phyloP scores from a whole-genome alignment of 176 grass and related monocot genomes.

The Phyllostachys edulis region DNA sequence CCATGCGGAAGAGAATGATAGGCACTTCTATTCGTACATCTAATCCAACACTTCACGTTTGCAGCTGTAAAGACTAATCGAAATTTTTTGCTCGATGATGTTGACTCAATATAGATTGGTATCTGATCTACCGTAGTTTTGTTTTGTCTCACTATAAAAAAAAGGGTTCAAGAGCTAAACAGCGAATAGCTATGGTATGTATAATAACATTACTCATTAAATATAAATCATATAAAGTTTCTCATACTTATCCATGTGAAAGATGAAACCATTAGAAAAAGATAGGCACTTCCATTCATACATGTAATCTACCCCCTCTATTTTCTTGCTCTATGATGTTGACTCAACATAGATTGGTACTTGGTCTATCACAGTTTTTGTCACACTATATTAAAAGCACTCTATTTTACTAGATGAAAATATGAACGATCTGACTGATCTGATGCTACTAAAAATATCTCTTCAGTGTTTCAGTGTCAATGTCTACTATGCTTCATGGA shows the following conservation, averaged over 20 bases:
- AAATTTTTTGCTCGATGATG: background rate
- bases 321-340: background rate
- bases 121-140: background rate
- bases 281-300: background rate
- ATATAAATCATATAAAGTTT: background rate
- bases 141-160: background rate
- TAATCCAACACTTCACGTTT: background rate
- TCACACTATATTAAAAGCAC: background rate
- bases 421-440: background rate
- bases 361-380: background rate
- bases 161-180: background rate
- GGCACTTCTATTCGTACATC: background rate
- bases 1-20: background rate
- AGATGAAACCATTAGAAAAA: background rate
- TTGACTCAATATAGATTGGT: background rate
- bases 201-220: background rate
- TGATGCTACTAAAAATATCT: background rate
- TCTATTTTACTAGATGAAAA: background rate
- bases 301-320: background rate
- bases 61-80: background rate
- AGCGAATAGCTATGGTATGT: background rate
- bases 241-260: background rate
- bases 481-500: background rate
- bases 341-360: background rate
- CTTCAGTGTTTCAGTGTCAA: background rate